These are phyloP conservation scores for Penicillium mononematosum DNA, from an alignment of 495 filamentous ascomycete genomes.

Conservation along the genomic window DNA sequence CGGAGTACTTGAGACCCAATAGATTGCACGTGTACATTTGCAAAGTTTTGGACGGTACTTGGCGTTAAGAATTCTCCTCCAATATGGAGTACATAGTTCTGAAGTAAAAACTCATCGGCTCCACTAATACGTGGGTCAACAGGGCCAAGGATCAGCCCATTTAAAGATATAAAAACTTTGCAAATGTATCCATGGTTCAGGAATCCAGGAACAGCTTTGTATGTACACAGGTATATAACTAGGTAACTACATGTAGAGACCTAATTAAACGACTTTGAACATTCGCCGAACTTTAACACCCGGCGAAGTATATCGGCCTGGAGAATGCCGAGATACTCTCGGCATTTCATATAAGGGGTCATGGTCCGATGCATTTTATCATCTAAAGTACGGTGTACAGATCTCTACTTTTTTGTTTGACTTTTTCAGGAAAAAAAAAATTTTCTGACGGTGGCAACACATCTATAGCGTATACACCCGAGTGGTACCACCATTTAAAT, in stretches of 20 bases:
- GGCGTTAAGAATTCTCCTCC: no score
- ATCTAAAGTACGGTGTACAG: not conserved
- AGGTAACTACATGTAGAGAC: no score
- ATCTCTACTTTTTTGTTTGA: not conserved
- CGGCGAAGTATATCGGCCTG: not conserved
- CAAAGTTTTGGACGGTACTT: no score
- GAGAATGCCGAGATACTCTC: not conserved
- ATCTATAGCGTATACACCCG: conserved; percentile 1
- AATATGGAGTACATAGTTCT: no score
- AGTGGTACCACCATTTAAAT: conserved; percentile 4
- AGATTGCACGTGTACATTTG: no score
- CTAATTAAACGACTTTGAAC: no score
- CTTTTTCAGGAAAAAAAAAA: conserved; percentile 1
- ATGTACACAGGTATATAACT: no score
- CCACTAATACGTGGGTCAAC: not conserved
- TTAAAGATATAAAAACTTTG: not conserved
- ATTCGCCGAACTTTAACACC: not conserved
- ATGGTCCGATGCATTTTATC: not conserved
- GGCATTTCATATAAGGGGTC: not conserved
- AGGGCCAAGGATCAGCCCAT: not conserved
- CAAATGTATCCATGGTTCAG: not conserved
- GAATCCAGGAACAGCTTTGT: no score
- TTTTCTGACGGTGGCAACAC: conserved; percentile 10
- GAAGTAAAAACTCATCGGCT: not conserved
- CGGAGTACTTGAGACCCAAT: no score